These are phyloP conservation scores for Coemansia sp. DNA, from an alignment of 192 early-diverging fungal genomes.

Conservation along the genomic window DNA sequence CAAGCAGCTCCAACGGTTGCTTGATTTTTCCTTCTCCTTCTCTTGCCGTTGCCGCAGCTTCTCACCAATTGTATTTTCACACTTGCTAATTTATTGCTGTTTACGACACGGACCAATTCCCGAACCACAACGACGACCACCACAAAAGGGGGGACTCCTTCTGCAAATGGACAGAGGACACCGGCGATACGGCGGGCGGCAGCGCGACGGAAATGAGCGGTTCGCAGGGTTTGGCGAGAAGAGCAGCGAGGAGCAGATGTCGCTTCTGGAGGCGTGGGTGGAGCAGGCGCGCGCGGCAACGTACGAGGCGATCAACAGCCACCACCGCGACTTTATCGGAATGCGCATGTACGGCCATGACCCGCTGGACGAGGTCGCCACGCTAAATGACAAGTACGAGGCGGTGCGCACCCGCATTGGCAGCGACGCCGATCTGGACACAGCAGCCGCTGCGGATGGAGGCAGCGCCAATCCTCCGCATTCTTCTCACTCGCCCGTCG, in stretches of 20 bases:
- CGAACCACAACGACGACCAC: not conserved
- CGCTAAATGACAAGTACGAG: conserved; percentile 49
- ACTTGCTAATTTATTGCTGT: conserved; percentile 2
- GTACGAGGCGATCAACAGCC: conserved; percentile 47
- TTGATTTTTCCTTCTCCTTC: not conserved
- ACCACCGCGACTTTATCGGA: conserved; percentile 37
- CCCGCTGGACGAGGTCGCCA: conserved; percentile 52
- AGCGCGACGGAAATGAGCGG: conserved; percentile 8
- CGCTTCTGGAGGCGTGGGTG: conserved; percentile 19
- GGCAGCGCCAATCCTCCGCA: no score
- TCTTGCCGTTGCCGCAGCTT: not conserved
- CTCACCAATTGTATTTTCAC: not conserved
- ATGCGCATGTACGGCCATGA: conserved; percentile 36
- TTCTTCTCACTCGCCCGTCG: no score
- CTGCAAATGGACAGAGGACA: conserved; percentile 19
- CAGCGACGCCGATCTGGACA: not conserved
- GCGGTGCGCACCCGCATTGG: conserved; percentile 8
- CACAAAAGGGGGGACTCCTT: not conserved
- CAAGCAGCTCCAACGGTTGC: not conserved
- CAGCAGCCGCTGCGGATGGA: no score
- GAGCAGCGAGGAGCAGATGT: conserved; percentile 23
- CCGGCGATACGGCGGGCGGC: conserved; percentile 12
- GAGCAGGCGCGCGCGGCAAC: conserved; percentile 29
- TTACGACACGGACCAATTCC: not conserved
- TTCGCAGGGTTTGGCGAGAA: conserved; percentile 23